These are phyloP conservation scores for Dictyostelium citrinum DNA, from an alignment of 78 protist species.

Conservation along the genomic window DNA sequence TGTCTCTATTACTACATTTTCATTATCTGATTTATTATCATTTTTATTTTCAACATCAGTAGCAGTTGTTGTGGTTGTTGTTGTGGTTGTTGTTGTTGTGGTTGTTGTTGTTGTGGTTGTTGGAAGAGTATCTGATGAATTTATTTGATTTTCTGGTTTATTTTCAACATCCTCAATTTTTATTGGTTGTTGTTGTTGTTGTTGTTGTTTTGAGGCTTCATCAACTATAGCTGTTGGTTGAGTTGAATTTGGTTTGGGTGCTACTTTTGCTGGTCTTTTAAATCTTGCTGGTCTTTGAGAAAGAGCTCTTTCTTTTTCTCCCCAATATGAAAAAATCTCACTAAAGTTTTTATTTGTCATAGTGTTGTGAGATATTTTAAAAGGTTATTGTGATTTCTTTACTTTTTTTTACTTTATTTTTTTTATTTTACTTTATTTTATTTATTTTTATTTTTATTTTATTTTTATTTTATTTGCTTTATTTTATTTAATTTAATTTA, in stretches of 20 bases:
- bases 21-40: background rate
- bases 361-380: background rate
- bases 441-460: background rate
- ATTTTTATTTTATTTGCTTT: too few relatives aligned
- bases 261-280: background rate
- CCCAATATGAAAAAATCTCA: conserved; percentile 60
- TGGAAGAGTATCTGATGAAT: background rate
- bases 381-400: background rate
- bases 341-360: background rate
- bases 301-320: conserved; percentile 17
- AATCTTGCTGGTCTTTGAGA: background rate
- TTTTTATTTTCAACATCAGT: background rate
- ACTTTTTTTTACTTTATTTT: background rate
- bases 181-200: background rate
- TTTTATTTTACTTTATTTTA: background rate
- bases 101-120: background rate
- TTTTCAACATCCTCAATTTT: background rate
- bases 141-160: background rate
- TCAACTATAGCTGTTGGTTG: background rate
- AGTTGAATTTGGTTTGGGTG: background rate
- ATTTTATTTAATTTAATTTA: background rate
- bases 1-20: background rate
- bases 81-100: too few relatives aligned
- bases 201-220: background rate
- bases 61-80: background rate